Evolutionary conservation across 305 asterid species (phyloP), one percentile per base, ranked within the genome.

Genomic region (Fraxinus nigra): DNA sequence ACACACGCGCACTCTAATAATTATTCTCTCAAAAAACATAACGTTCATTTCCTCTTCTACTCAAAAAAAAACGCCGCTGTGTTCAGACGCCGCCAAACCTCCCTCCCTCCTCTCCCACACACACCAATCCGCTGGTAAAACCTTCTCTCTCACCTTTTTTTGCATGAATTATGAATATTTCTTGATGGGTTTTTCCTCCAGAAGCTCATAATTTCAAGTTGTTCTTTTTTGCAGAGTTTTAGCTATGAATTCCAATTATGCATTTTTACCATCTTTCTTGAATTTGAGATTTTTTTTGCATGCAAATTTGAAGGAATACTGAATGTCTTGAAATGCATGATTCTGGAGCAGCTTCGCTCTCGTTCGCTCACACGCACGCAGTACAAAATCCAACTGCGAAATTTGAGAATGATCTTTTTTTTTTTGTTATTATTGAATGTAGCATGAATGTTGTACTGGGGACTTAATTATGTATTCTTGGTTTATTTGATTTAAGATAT

Each of bases 21-120:
- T 24, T 13, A 46, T 54, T 74, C 33, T 77, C 34, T 34, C n/a
- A 46, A 77, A 80, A 11, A 26, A 86, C 77, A 51, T 51, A 84
- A 87, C 89, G 89, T 87, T 78, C 81, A 33, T 59, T 75, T 77
- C 72, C 22, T 43, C 54, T 46, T 32, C 70, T 80, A 46, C 89
- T 85, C 84, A 81, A 74, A 28, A 28, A 28, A 28, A 76, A 22
- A 80, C 88, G 90, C 90, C 87, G 90, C 86, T 84, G 79, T 81
- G 26, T 32, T 77, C 67, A 70, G 82, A 82, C 90, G 90, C 90
- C 90, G 89, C 90, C 89, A 81, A 84, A 85, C 87, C 86, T 78
- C 7, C 28, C 56, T 9, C 77, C n/a, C 73, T 65, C 18, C 35
- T 28, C 37, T 67, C 18, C 16, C 7, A 59, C 6, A 3, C 56